Evolutionary conservation across 2,329 filamentous ascomycete species (phyloP).

Genomic region (Fusarium dimerum): DNA sequence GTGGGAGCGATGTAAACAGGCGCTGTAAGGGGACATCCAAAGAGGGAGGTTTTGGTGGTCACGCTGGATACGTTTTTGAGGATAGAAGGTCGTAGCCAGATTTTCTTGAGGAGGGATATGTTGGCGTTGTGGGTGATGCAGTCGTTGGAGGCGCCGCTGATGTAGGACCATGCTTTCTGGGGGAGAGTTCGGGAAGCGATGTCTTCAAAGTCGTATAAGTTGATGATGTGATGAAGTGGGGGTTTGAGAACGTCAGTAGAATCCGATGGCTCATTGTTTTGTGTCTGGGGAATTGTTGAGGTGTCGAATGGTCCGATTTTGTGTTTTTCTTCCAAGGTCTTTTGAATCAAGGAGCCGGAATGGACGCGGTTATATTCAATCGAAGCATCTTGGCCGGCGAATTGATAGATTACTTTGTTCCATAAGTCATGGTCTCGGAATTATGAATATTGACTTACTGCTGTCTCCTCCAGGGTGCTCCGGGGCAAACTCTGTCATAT

Average conservation of each 20-base stretch:
- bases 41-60: conserved; percentile 12
- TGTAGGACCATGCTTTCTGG: conserved; percentile 26
- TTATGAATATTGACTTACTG: neutral
- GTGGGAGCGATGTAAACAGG: conserved; percentile 26
- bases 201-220: conserved; percentile 28
- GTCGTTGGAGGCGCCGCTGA: conserved; percentile 27
- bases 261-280: neutral
- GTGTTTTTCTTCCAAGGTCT: conserved; percentile 10
- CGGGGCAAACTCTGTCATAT: conserved; percentile 39
- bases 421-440: neutral
- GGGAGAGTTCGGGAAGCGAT: conserved; percentile 11
- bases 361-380: conserved; percentile 26
- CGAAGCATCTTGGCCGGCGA: conserved; percentile 28
- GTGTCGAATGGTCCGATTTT: neutral
- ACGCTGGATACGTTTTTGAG: conserved; percentile 24
- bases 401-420: conserved; percentile 24
- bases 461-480: conserved; percentile 25
- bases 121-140: conserved; percentile 26
- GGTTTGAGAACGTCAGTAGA: neutral
- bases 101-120: conserved; percentile 8
- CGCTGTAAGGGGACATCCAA: conserved; percentile 21
- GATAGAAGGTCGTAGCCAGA: conserved; percentile 28
- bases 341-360: conserved; percentile 20
- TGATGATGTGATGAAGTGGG: conserved; percentile 18
- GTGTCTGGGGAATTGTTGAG: neutral